Base-by-base conservation (phyloP, 2,329 filamentous ascomycete genomes). In the Talaromyces marneffei region DNA sequence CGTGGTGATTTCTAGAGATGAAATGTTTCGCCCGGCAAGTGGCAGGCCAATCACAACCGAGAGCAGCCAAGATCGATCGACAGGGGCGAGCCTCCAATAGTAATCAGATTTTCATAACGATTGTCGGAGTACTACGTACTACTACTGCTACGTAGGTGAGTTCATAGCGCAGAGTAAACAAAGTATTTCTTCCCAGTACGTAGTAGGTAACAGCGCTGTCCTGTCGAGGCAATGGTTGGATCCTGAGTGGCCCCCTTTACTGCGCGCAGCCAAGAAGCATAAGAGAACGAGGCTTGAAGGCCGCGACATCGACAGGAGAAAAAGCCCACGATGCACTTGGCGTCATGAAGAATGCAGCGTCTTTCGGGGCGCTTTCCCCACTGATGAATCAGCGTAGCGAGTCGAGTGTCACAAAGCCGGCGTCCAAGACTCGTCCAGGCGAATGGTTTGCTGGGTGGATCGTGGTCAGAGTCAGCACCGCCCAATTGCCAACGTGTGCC, bases 1-100 rank as follows among this genome's bases (percentile, higher is more conserved):
- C 48, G 48, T 52, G 48, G 23, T 48, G 44, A 48, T 48, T 48
- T n/a, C 16, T n/a, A n/a, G n/a, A n/a, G 44, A 48, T n/a, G 48
- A n/a, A 23, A 18, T 35, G 48, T 35, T 52, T 52, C 48, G n/a
- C n/a, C n/a, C n/a, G n/a, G n/a, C n/a, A n/a, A n/a, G n/a, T n/a
- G n/a, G n/a, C n/a, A n/a, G n/a, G 48, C 48, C 48, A 52, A 52
- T 35, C 48, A 33, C 48, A 5, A 12, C 8, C n/a, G n/a, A n/a
- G 4, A 10, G 14, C 5, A 6, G 27, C 27, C 29, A 33, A 33
- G 48, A 52, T 12, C 48, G 48, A 52, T 52, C 48, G 48, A 33
- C 48, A 52, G 48, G 48, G 48, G 48, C n/a, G n/a, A n/a, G n/a
- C n/a, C n/a, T n/a, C n/a, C n/a, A n/a, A n/a, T n/a, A n/a, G n/a